Percentiles rank a stretch among this genome's conserved stretches.
Evolutionary conservation across 352 stramenopile species (phyloP).

Genomic region (Phytopythium montanum): DNA sequence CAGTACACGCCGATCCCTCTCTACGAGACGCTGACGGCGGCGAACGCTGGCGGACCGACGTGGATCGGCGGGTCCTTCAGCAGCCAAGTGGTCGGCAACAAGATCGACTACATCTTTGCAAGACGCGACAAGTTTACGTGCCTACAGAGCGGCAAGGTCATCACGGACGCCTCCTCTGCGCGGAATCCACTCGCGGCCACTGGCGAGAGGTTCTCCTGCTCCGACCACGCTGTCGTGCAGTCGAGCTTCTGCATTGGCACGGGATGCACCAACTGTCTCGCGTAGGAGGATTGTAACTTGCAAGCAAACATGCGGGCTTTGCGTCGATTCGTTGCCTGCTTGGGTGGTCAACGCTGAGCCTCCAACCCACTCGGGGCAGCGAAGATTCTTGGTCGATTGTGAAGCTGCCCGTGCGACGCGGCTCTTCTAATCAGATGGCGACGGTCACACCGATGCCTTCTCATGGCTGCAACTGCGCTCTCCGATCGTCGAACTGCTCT

Average conservation of each 20-base stretch:
- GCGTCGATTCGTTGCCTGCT: too few species aligned
- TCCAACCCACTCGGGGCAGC: not conserved
- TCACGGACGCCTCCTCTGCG: slow-evolving; percentile 34
- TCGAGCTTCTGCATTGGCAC: slow-evolving; percentile 55
- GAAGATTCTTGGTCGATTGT: too few species aligned
- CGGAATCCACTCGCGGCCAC: slow-evolving; percentile 21
- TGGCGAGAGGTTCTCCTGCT: slow-evolving; percentile 49
- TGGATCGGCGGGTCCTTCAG: slow-evolving; percentile 64
- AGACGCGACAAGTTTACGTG: slow-evolving; percentile 43
- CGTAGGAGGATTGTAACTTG: not conserved
- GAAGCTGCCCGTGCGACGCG: not conserved
- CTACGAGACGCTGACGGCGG: slow-evolving; percentile 56
- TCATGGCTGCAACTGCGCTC: too few species aligned
- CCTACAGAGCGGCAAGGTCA: slow-evolving; percentile 32
- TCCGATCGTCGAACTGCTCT: too few species aligned
- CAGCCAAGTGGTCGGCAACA: slow-evolving; percentile 20
- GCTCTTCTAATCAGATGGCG: too few species aligned
- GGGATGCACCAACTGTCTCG: not conserved
- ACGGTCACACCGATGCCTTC: too few species aligned
- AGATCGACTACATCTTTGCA: slow-evolving; percentile 72
- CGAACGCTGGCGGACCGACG: slow-evolving; percentile 34
- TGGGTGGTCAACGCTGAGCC: too few species aligned
- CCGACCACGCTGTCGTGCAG: slow-evolving; percentile 58
- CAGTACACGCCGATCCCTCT: slow-evolving; percentile 37
- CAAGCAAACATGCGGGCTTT: too few species aligned